Percentiles rank a stretch among this genome's conserved stretches.
phyloP scores from a whole-genome alignment of 225 moss, liverwort and hornwort genomes.

The Pseudoscleropodium purum region DNA sequence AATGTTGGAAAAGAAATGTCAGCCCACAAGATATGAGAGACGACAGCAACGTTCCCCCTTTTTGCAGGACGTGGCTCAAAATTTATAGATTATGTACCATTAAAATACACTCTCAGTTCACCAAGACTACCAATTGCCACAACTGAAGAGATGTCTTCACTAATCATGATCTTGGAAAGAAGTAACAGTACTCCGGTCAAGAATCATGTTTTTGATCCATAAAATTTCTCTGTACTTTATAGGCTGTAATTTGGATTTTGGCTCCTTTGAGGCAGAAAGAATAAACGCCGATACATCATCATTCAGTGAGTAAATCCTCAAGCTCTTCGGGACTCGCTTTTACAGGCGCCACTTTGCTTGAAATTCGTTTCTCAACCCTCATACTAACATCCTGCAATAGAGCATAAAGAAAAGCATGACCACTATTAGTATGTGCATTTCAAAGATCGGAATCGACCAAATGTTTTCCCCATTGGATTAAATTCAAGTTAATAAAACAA shows the following conservation, averaged over 20 bases:
- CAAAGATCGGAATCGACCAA: not conserved
- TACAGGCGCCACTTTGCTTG: not conserved
- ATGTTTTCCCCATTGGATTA: too few relatives aligned
- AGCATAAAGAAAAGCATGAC: not conserved
- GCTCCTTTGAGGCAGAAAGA: not conserved
- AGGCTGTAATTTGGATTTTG: not conserved
- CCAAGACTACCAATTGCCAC: not conserved
- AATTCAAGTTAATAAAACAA: too few relatives aligned
- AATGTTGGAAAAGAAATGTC: not conserved
- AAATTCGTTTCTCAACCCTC: constrained; percentile 13
- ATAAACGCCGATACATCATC: not conserved
- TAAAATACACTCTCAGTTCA: not conserved
- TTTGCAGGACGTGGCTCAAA: not conserved
- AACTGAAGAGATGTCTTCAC: not conserved
- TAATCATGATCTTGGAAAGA: not conserved
- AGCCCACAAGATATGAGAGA: not conserved
- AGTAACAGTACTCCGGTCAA: not conserved
- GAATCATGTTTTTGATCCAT: not conserved
- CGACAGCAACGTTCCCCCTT: not conserved
- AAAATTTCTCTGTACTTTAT: not conserved
- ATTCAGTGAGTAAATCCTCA: constrained; percentile 11
- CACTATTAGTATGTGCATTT: not conserved
- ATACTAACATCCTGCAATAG: constrained; percentile 11
- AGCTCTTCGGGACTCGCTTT: constrained; percentile 8
- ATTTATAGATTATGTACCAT: not conserved